A percentile compares a stretch with the other conserved stretches of the same genome.
phyloP scores from a whole-genome alignment of 768 basidiomycete species.

The Leucosporidium yakuticum region DNA sequence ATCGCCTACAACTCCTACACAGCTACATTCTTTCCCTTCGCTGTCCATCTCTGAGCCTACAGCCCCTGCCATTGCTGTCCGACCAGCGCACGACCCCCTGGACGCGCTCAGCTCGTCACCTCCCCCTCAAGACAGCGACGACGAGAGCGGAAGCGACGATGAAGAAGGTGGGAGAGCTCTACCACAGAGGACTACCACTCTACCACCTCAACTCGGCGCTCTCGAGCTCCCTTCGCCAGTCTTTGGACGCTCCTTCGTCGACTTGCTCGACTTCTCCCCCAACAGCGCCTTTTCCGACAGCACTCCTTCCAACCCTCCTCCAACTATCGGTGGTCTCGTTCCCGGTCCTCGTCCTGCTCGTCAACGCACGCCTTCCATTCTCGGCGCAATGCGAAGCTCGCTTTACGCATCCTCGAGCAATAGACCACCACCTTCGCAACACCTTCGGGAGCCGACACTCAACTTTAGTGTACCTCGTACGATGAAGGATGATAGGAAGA shows the following conservation, averaged over 20 bases:
- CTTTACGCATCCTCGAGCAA: neutral
- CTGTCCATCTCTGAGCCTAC: too few species aligned
- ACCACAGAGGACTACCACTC: too few species aligned
- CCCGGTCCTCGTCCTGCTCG: neutral
- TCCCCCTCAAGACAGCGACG: too few species aligned
- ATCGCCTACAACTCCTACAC: too few species aligned
- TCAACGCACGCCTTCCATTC: too few species aligned
- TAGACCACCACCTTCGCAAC: neutral
- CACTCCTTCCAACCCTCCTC: neutral
- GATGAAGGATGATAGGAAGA: neutral
- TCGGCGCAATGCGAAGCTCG: neutral
- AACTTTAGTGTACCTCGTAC: neutral
- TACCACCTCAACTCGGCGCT: neutral
- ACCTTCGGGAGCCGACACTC: neutral
- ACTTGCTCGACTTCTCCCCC: neutral
- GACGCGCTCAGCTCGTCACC: too few species aligned
- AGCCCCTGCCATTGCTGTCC: too few species aligned
- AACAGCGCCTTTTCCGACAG: neutral
- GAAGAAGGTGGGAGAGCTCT: too few species aligned
- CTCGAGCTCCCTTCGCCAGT: constrained; percentile 4
- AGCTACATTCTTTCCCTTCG: too few species aligned
- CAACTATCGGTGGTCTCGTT: too few species aligned
- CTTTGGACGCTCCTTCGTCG: neutral
- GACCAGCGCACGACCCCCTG: too few species aligned
- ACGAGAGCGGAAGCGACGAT: too few species aligned